Conservation (phyloP, 257 asterid species). For the Gentiana macrophylla region DNA sequence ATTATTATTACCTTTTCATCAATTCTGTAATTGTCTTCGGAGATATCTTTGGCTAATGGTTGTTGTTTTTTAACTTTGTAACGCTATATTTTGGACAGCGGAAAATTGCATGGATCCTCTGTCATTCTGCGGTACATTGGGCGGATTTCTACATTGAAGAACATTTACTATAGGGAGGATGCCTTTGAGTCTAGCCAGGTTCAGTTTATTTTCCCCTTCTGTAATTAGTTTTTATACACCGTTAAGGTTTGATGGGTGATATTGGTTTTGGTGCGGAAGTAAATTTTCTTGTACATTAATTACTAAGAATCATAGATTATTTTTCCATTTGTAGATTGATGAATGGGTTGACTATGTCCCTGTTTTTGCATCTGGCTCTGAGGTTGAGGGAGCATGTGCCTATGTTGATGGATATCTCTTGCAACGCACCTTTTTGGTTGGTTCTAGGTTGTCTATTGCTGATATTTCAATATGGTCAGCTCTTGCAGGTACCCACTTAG, state of each 20-base stretch:
- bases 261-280: neutral
- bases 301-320: neutral
- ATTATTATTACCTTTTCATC: no score
- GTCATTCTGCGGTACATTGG: constrained; percentile 61
- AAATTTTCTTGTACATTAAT: neutral
- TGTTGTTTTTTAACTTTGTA: neutral
- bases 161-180: constrained; percentile 46
- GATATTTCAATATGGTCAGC: constrained; percentile 83
- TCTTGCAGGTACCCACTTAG: constrained; percentile 54
- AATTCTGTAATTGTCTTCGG: no score
- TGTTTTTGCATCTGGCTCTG: constrained; percentile 61
- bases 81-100: constrained; percentile 32
- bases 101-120: constrained; percentile 41
- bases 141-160: constrained; percentile 32
- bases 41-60: neutral
- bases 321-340: constrained; percentile 44
- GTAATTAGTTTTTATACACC: neutral
- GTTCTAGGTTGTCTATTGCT: constrained; percentile 60
- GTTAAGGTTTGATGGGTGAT: neutral
- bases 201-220: neutral
- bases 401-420: constrained; percentile 52
- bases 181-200: constrained; percentile 60
- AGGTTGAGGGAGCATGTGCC: constrained; percentile 85
- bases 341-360: constrained; percentile 80
- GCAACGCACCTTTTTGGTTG: constrained; percentile 59